phyloP scores from a whole-genome alignment of 371 early-diverging fungal species.

The Saksenaea vasiformis region DNA sequence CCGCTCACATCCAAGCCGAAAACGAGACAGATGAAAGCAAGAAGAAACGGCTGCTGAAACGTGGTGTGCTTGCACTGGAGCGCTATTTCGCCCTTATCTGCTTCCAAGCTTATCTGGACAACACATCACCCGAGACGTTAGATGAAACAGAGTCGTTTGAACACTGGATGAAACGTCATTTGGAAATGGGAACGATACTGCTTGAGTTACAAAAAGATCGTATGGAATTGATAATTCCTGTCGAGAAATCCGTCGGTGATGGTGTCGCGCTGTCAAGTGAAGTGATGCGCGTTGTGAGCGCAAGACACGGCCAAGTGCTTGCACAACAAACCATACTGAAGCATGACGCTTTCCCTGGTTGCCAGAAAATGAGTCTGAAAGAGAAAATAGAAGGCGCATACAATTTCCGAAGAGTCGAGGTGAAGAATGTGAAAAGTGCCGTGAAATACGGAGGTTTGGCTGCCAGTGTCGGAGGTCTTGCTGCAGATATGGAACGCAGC shows the following conservation, averaged over 20 bases:
- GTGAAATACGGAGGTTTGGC: constrained; percentile 49
- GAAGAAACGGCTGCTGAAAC: constrained; percentile 35
- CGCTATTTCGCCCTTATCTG: constrained; percentile 69
- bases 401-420: constrained; percentile 61
- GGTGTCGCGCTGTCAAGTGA: constrained; percentile 69
- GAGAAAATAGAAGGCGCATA: constrained; percentile 73
- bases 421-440: constrained; percentile 44
- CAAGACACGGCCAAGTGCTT: constrained; percentile 64
- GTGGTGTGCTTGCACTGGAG: constrained; percentile 48
- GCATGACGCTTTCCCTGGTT: constrained; percentile 73
- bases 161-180: constrained; percentile 61
- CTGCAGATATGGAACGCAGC: constrained; percentile 37
- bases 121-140: constrained; percentile 36
- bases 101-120: constrained; percentile 61
- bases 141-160: constrained; percentile 56
- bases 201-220: constrained; percentile 49
- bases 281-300: constrained; percentile 61
- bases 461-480: constrained; percentile 50
- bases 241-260: constrained; percentile 60
- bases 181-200: constrained; percentile 61
- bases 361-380: constrained; percentile 65
- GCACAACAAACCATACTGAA: constrained; percentile 70
- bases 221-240: constrained; percentile 50
- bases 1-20: constrained; percentile 53
- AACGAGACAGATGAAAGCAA: constrained; percentile 35